These are phyloP conservation scores for Pterulicium gracile DNA, from an alignment of 1,284 basidiomycete species.

Conservation along the genomic window DNA sequence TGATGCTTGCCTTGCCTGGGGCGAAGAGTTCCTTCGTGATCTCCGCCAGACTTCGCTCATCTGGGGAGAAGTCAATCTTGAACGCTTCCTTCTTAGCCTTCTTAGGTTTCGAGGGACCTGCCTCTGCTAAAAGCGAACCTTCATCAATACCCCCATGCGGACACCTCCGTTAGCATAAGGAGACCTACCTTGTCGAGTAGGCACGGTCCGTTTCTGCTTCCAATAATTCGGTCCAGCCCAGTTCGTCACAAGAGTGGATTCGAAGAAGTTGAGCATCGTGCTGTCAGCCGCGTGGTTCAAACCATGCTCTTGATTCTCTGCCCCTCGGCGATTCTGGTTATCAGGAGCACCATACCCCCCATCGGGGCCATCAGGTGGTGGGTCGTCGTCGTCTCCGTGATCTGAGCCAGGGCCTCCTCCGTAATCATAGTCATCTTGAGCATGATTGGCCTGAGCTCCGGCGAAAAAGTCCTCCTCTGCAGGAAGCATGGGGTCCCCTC, in stretches of 20 bases:
- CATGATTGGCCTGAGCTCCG: conserved; percentile 60
- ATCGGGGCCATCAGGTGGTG: conserved; percentile 28
- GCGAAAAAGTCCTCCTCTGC: conserved; percentile 71
- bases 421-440: conserved; percentile 42
- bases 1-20: conserved; percentile 56
- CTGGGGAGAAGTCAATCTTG: conserved; percentile 78
- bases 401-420: conserved; percentile 31
- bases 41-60: conserved; percentile 59
- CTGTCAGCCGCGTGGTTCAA: too few species aligned
- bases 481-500: conserved; percentile 30
- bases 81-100: conserved; percentile 80
- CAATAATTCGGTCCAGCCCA: conserved; percentile 99
- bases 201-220: too few species aligned
- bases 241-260: conserved; percentile 81
- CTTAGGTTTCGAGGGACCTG: conserved; percentile 38
- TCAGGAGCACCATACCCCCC: conserved; percentile 40
- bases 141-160: too few species aligned
- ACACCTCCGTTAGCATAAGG: too few species aligned
- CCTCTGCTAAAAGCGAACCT: conserved; percentile 33
- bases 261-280: conserved; percentile 93
- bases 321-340: conserved; percentile 20
- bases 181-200: too few species aligned
- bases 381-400: conserved; percentile 33
- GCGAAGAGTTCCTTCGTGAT: conserved; percentile 76
- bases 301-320: conserved; percentile 36